Base-by-base conservation (phyloP, 805 yeast genomes). In the Aciculoconidium aculeatum region DNA sequence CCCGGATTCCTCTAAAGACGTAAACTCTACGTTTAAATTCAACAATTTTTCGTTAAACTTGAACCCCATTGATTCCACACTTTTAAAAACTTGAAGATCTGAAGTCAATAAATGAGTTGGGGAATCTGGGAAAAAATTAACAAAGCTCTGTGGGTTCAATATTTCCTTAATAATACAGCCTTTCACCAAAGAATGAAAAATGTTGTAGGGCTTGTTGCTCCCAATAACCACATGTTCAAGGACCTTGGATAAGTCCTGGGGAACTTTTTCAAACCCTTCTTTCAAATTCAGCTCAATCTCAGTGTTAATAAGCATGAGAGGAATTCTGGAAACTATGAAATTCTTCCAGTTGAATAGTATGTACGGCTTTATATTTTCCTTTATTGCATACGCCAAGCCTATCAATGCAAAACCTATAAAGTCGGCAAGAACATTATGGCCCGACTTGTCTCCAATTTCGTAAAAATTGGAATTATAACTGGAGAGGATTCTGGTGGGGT, bases 1-100 rank as follows among this genome's bases (percentile, higher is more conserved):
- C 11, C 58, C 61, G 5, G 64, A 57, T 31, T 64, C 70, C 26
- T 58, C 62, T 8, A 64, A 37, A 1, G 67, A 59, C 1, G 63
- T 55, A 35, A 64, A 62, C 37, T 64, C 69, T 13, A 56, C 33
- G 37, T 58, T 61, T 16, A 58, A 40, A 27, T 51, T 43, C 25
- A 53, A 41, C 20, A 64, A 42, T 35, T 58, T 62, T 6, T 55
- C 49, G 23, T 49, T 44, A 31, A 62, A 47, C 22, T 47, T 43
- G 8, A 22, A 11, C 11, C 24, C 17, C 8, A 31, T n/a, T n/a
- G n/a, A n/a, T n/a, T n/a, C n/a, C n/a, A n/a, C n/a, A n/a, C n/a
- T n/a, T n/a, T n/a, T n/a, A n/a, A n/a, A n/a, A n/a, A n/a, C n/a
- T n/a, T n/a, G n/a, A n/a, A n/a, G n/a, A n/a, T n/a, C n/a, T n/a